phyloP scores from a whole-genome alignment of 352 stramenopile genomes.

The Hyaloperonospora arabidopsidis region DNA sequence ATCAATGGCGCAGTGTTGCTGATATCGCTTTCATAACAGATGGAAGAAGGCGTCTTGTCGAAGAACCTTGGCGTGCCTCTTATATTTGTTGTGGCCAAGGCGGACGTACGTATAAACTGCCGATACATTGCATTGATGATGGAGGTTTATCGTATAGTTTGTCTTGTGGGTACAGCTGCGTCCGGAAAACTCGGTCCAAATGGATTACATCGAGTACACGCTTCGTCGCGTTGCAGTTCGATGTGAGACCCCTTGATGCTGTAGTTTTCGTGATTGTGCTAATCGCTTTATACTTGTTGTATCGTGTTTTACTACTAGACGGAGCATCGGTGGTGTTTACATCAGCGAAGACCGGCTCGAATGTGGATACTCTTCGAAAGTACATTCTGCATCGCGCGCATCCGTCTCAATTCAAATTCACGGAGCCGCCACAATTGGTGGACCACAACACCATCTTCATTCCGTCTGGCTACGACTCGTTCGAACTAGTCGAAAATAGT shows the following conservation, averaged over 20 bases:
- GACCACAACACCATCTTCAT: conserved; percentile 67
- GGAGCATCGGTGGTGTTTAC: conserved; percentile 74
- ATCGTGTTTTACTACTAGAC: conserved; percentile 27
- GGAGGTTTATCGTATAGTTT: neutral
- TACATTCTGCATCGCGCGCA: conserved; percentile 72
- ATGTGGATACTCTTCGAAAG: conserved; percentile 62
- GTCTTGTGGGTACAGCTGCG: conserved; percentile 31
- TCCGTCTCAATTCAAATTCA: conserved; percentile 64
- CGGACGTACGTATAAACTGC: conserved; percentile 42
- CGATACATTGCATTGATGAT: neutral
- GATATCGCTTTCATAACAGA: conserved; percentile 18
- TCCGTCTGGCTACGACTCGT: conserved; percentile 72
- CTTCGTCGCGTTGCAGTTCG: conserved; percentile 72
- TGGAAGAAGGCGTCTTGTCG: conserved; percentile 67
- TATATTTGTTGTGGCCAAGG: conserved; percentile 65
- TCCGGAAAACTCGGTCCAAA: conserved; percentile 75
- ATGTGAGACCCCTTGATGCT: conserved; percentile 31
- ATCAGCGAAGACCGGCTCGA: conserved; percentile 66
- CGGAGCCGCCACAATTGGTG: conserved; percentile 58
- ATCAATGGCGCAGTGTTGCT: neutral
- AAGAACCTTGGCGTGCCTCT: conserved; percentile 77
- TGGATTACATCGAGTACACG: conserved; percentile 80
- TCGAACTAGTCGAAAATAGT: conserved; percentile 66
- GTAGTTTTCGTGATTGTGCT: conserved; percentile 1
- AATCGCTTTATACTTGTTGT: conserved; percentile 9